These are phyloP conservation scores for Phytophthora palmivora DNA, from an alignment of 352 stramenopile genomes.

Conservation along the genomic window DNA sequence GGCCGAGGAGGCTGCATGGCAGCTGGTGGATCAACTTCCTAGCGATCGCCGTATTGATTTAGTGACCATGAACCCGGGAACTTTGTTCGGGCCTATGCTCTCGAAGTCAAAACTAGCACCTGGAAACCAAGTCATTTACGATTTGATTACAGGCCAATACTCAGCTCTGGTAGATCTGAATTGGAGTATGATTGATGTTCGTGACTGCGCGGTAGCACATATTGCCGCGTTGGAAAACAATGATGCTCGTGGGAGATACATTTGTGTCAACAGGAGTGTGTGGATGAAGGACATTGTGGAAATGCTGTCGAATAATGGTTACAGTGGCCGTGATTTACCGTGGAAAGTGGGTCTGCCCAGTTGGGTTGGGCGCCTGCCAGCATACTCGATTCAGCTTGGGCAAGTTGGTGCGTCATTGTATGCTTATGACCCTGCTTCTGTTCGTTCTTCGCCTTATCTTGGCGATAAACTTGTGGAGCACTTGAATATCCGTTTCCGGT, in stretches of 20 bases:
- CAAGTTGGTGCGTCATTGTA: constrained; percentile 86
- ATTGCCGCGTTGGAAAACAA: constrained; percentile 86
- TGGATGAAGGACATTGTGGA: constrained; percentile 92
- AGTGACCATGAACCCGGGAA: constrained; percentile 89
- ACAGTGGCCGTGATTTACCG: constrained; percentile 86
- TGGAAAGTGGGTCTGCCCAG: constrained; percentile 82
- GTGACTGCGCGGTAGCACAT: constrained; percentile 83
- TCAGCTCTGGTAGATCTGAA: constrained; percentile 89
- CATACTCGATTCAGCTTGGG: constrained; percentile 85
- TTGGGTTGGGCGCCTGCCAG: constrained; percentile 86
- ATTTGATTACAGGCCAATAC: constrained; percentile 88
- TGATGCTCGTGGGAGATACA: constrained; percentile 84
- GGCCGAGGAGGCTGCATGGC: constrained; percentile 87
- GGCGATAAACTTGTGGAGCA: constrained; percentile 85
- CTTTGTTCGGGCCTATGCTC: constrained; percentile 81
- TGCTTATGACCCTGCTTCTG: constrained; percentile 57
- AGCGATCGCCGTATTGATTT: constrained; percentile 85
- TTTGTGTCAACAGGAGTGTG: constrained; percentile 84
- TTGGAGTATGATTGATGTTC: constrained; percentile 89
- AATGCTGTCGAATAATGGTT: constrained; percentile 83
- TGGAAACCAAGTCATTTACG: constrained; percentile 89
- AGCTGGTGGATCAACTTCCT: constrained; percentile 87
- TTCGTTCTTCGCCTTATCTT: constrained; percentile 78
- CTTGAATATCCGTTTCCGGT: constrained; percentile 80
- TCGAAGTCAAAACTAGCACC: constrained; percentile 85